These are phyloP conservation scores for Oryza longistaminata DNA, from an alignment of 176 grass and related monocot species.

Conservation along the genomic window DNA sequence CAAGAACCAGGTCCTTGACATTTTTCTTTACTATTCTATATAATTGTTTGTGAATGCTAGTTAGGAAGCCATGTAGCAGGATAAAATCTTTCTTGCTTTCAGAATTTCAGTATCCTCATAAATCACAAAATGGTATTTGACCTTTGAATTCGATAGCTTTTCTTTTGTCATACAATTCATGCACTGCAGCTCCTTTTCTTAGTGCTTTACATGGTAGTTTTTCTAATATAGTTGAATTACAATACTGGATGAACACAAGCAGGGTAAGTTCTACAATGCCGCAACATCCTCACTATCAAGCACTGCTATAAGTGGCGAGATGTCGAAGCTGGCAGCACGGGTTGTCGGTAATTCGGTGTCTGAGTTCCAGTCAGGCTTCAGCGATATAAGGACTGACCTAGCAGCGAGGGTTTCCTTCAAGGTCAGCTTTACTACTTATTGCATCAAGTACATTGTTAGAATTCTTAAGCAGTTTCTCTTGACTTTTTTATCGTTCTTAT, in stretches of 20 bases:
- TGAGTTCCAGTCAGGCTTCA: constrained; percentile 75
- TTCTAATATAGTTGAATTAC: neutral
- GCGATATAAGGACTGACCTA: constrained; percentile 50
- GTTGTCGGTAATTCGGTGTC: constrained; percentile 60
- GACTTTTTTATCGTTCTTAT: neutral
- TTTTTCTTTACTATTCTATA: neutral
- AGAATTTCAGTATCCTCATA: neutral
- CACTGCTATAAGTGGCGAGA: constrained; percentile 44
- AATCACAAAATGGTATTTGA: neutral
- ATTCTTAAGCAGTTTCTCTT: neutral
- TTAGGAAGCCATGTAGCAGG: neutral
- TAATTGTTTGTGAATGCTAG: neutral
- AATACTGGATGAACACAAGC: constrained; percentile 21
- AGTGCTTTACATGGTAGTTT: neutral
- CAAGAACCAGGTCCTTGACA: constrained; percentile 62
- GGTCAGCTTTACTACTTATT: constrained; percentile 33
- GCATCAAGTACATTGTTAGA: neutral
- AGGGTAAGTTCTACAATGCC: constrained; percentile 75
- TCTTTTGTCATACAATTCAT: neutral
- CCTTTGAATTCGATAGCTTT: neutral
- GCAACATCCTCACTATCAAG: constrained; percentile 52
- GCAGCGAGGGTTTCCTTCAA: constrained; percentile 86
- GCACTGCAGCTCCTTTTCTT: neutral
- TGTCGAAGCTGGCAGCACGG: constrained; percentile 51
- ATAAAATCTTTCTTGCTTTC: neutral